Evolutionary conservation across 2,329 filamentous ascomycete species (phyloP).

Genomic region (Tolypocladium endophyticum): DNA sequence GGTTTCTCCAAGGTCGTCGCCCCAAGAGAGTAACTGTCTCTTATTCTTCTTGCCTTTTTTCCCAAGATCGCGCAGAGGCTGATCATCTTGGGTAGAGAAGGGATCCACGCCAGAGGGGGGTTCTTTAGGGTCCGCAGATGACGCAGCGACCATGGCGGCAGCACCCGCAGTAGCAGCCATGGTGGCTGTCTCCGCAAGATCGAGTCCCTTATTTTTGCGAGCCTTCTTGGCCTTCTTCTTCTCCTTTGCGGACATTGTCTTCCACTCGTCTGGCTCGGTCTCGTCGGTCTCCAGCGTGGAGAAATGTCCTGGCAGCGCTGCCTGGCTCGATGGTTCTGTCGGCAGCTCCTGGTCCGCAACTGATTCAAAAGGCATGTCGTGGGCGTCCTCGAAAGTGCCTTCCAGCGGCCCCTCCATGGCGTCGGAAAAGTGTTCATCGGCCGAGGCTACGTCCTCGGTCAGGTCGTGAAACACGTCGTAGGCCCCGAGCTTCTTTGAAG

Average conservation of each 20-base stretch:
- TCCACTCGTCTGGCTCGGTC: slow-evolving; percentile 7
- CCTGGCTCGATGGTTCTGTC: slow-evolving; percentile 4
- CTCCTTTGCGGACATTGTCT: slow-evolving; percentile 7
- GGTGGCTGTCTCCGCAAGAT: slow-evolving; percentile 1
- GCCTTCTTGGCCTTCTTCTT: slow-evolving; percentile 11
- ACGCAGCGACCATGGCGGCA: slow-evolving; percentile 1
- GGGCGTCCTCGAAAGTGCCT: slow-evolving; percentile 8
- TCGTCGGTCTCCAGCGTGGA: slow-evolving; percentile 3
- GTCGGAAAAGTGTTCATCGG: slow-evolving; percentile 25
- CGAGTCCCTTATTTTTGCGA: slow-evolving; percentile 7
- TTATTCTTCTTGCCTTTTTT: slow-evolving; percentile 10
- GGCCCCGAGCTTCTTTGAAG: slow-evolving; percentile 9
- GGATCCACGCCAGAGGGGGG: slow-evolving; percentile 3
- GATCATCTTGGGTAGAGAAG: background rate
- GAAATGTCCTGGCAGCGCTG: slow-evolving; percentile 1
- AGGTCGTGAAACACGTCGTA: slow-evolving; percentile 9
- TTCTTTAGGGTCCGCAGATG: background rate
- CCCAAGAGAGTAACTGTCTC: slow-evolving; percentile 5
- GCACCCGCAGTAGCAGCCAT: slow-evolving; percentile 1
- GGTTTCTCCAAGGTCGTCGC: background rate
- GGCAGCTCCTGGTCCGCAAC: background rate
- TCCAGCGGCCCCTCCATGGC: slow-evolving; percentile 16
- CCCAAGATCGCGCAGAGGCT: slow-evolving; percentile 3
- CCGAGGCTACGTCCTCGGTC: slow-evolving; percentile 20
- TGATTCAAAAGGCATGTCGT: slow-evolving; percentile 1